These are phyloP conservation scores for Capsicum rhomboideum DNA, from an alignment of 257 asterid species.

Conservation along the genomic window DNA sequence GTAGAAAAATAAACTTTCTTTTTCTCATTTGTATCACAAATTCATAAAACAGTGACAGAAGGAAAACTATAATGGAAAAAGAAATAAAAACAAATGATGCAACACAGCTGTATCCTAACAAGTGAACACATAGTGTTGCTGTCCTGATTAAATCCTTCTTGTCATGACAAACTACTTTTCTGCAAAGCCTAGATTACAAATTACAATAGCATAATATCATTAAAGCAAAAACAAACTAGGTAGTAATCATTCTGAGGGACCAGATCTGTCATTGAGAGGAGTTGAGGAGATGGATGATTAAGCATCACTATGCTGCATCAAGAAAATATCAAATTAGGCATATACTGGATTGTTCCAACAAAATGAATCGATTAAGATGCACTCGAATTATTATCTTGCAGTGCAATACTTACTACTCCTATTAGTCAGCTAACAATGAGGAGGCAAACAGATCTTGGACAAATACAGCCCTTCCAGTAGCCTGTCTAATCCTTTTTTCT, in stretches of 20 bases:
- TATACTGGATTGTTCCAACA: background rate
- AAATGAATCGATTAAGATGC: background rate
- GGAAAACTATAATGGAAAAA: background rate
- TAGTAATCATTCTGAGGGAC: background rate
- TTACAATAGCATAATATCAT: background rate
- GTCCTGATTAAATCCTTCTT: background rate
- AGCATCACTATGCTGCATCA: background rate
- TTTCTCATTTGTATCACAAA: background rate
- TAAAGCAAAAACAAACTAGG: background rate
- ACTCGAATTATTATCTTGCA: background rate
- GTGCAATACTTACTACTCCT: slow-evolving; percentile 21
- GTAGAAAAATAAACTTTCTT: background rate
- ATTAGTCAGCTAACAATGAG: slow-evolving; percentile 45
- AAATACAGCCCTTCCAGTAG: slow-evolving; percentile 63
- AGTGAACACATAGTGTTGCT: background rate
- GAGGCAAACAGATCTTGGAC: slow-evolving; percentile 64
- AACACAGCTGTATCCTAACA: background rate
- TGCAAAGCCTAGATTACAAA: background rate
- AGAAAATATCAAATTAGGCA: slow-evolving; percentile 11
- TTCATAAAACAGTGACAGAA: background rate
- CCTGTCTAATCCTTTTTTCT: slow-evolving; percentile 52
- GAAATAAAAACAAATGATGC: background rate
- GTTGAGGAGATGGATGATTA: background rate
- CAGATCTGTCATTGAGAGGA: background rate
- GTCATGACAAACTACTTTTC: background rate